Evolutionary conservation across 352 stramenopile genomes (phyloP).

Genomic region (Phytophthora melonis): DNA sequence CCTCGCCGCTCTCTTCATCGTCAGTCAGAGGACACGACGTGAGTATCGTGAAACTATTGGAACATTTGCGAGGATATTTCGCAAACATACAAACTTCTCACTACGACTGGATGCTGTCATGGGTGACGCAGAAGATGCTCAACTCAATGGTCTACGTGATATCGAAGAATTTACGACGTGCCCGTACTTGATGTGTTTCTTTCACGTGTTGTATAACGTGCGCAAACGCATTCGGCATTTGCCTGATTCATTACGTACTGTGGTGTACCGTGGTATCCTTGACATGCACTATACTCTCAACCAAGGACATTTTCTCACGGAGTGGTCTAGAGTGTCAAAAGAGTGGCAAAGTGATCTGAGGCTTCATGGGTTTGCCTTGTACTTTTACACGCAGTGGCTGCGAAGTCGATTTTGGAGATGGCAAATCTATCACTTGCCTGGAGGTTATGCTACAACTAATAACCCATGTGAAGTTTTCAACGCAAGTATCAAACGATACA

Average conservation of each 20-base stretch:
- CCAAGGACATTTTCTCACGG: neutral
- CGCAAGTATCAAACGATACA: neutral
- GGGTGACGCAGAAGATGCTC: too few relatives aligned
- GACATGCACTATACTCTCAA: slow-evolving; percentile 17
- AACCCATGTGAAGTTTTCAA: slow-evolving; percentile 3
- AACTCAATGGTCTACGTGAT: too few relatives aligned
- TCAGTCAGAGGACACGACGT: too few relatives aligned
- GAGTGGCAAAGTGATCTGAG: neutral
- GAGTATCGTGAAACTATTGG: too few relatives aligned
- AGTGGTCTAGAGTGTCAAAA: too few relatives aligned
- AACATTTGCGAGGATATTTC: too few relatives aligned
- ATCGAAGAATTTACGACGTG: too few relatives aligned
- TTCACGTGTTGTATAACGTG: too few relatives aligned
- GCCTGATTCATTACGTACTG: neutral
- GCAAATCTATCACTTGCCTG: slow-evolving; percentile 25
- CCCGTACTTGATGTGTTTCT: too few relatives aligned
- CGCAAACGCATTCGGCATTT: slow-evolving; percentile 20
- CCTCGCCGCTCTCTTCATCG: neutral
- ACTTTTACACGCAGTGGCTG: slow-evolving; percentile 18
- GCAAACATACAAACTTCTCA: too few relatives aligned
- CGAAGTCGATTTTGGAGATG: slow-evolving; percentile 24
- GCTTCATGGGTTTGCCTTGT: slow-evolving; percentile 4
- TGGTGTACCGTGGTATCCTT: slow-evolving; percentile 10
- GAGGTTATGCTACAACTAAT: slow-evolving; percentile 22
- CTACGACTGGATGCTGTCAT: too few relatives aligned